phyloP scores from a whole-genome alignment of 164 flowering plant genomes.

The Chimonanthus salicifolius region DNA sequence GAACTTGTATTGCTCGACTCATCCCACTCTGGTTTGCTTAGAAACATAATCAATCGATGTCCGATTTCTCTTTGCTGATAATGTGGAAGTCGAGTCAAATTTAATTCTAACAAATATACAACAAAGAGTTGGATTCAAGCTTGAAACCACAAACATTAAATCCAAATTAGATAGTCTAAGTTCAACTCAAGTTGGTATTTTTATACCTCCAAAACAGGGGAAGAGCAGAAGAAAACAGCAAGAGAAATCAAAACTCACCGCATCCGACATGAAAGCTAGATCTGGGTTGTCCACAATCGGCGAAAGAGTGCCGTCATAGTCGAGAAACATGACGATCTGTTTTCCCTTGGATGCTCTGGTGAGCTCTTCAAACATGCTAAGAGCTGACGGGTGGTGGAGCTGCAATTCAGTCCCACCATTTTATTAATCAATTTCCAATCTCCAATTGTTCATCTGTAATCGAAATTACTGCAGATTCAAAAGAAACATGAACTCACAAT shows the following conservation, averaged over 20 bases:
- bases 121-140: no score
- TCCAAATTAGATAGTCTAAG: neutral
- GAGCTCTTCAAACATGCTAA: slow-evolving; percentile 65
- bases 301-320: slow-evolving; percentile 88
- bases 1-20: no score
- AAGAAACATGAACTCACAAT: slow-evolving; percentile 19
- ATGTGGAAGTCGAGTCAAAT: no score
- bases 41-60: no score
- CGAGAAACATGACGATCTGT: slow-evolving; percentile 77
- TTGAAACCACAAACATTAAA: no score
- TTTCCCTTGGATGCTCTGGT: slow-evolving; percentile 62
- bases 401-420: slow-evolving; percentile 12
- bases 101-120: no score
- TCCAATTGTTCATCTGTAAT: neutral
- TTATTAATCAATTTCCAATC: neutral
- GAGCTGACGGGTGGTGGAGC: slow-evolving; percentile 69
- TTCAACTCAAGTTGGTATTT: neutral
- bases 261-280: slow-evolving; percentile 75
- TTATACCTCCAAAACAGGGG: slow-evolving; percentile 1
- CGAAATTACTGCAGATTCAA: neutral
- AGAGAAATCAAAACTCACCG: slow-evolving; percentile 20
- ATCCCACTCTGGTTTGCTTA: no score
- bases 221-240: neutral
- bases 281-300: slow-evolving; percentile 88
- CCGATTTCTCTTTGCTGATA: no score